phyloP scores from a whole-genome alignment of 2,329 filamentous ascomycete species.

The Apiospora marii region DNA sequence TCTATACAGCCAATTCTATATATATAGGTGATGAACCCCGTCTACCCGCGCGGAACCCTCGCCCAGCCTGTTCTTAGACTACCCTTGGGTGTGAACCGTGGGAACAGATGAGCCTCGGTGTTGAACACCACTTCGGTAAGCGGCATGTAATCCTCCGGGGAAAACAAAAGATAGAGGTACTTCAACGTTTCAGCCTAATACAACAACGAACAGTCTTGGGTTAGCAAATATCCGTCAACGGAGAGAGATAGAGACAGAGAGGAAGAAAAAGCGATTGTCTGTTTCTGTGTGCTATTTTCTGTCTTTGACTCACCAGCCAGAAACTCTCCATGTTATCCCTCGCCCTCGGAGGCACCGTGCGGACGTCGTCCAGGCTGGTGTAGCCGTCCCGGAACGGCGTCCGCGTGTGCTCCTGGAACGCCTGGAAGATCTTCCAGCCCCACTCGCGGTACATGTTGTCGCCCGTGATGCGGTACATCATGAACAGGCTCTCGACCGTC shows the following conservation, averaged over 20 bases:
- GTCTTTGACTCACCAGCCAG: slow-evolving; percentile 76
- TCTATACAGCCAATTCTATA: no score
- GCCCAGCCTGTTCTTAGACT: neutral
- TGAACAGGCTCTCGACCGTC: slow-evolving; percentile 94
- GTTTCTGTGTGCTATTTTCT: no score
- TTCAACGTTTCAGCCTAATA: slow-evolving; percentile 90
- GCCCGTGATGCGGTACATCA: slow-evolving; percentile 98
- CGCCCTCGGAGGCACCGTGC: slow-evolving; percentile 70
- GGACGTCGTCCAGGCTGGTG: slow-evolving; percentile 80
- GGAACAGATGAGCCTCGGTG: slow-evolving; percentile 92
- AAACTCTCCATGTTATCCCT: slow-evolving; percentile 99
- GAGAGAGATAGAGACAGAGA: no score
- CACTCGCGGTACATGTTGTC: slow-evolving; percentile 89
- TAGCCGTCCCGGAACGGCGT: slow-evolving; percentile 83
- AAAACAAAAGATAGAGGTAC: slow-evolving; percentile 96
- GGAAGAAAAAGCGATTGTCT: no score
- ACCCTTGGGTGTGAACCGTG: slow-evolving; percentile 65
- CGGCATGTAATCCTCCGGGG: slow-evolving; percentile 80
- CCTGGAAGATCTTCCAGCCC: slow-evolving; percentile 98
- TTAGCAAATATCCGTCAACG: neutral
- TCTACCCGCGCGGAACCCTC: neutral
- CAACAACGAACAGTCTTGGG: slow-evolving; percentile 22
- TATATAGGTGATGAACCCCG: no score
- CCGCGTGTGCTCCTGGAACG: slow-evolving; percentile 85
- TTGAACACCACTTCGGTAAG: slow-evolving; percentile 91